Conservation (phyloP, 768 basidiomycete genomes). For the Lyophyllum semitale region DNA sequence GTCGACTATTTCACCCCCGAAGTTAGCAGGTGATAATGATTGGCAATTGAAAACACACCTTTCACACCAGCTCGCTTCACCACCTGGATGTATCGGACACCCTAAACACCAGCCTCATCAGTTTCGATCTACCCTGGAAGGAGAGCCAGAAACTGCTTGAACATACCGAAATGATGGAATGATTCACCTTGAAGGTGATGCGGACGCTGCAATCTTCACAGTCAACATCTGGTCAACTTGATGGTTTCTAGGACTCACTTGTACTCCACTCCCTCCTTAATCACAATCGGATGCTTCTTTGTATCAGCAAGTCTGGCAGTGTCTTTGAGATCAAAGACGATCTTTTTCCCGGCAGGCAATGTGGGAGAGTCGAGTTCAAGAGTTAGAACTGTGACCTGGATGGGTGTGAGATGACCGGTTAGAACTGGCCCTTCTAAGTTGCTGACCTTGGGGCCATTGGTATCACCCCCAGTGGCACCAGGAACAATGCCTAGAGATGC, state of each 20-base stretch:
- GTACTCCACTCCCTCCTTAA: conserved; percentile 89
- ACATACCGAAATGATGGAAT: conserved; percentile 81
- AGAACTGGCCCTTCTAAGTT: background rate
- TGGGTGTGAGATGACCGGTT: conserved; percentile 19
- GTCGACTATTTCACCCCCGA: conserved; percentile 59
- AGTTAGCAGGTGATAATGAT: background rate
- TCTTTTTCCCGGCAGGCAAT: conserved; percentile 58
- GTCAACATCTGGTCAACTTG: conserved; percentile 1
- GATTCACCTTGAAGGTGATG: conserved; percentile 85
- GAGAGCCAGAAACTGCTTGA: background rate
- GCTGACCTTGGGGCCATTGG: conserved; percentile 67
- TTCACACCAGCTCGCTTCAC: conserved; percentile 79
- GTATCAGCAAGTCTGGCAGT: conserved; percentile 44
- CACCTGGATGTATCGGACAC: conserved; percentile 84
- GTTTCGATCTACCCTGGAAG: background rate
- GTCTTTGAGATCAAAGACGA: conserved; percentile 69
- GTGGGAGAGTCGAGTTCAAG: conserved; percentile 82
- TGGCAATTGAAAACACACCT: conserved; percentile 44
- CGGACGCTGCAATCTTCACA: conserved; percentile 54
- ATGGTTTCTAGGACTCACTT: conserved; percentile 51
- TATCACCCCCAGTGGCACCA: conserved; percentile 37
- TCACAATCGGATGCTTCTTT: conserved; percentile 77
- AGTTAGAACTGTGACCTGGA: conserved; percentile 69
- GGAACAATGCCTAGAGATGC: conserved; percentile 84
- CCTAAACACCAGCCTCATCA: conserved; percentile 39